Conservation (phyloP, 2,329 filamentous ascomycete genomes). For the Alternaria triticina region DNA sequence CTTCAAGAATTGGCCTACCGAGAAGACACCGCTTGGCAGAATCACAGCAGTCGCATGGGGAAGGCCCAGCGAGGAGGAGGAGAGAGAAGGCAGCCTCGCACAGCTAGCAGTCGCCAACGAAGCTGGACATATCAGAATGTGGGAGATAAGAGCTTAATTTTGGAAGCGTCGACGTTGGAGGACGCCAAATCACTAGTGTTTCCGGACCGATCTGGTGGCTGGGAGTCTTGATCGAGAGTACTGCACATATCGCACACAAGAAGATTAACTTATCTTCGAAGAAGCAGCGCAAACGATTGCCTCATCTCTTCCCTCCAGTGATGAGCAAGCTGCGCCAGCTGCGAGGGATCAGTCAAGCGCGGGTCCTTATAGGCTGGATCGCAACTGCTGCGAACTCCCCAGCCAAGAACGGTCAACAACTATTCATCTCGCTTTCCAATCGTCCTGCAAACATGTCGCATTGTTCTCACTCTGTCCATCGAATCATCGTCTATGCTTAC, state of each 20-base stretch:
- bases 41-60: slow-evolving; percentile 67
- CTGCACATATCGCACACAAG: background rate
- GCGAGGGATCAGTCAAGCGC: background rate
- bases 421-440: background rate
- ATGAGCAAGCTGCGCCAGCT: background rate
- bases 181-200: background rate
- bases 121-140: slow-evolving; percentile 83
- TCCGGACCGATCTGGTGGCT: background rate
- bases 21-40: slow-evolving; percentile 83
- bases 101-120: slow-evolving; percentile 88
- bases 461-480: background rate
- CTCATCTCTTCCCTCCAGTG: background rate
- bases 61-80: slow-evolving; percentile 55
- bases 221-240: background rate
- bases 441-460: background rate
- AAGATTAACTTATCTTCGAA: background rate
- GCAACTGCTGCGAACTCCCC: slow-evolving; percentile 6
- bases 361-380: background rate
- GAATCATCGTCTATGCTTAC: background rate
- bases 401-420: slow-evolving; percentile 1
- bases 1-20: slow-evolving; percentile 96
- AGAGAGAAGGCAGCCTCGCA: slow-evolving; percentile 64
- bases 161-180: background rate
- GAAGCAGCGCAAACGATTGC: background rate
- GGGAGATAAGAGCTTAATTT: slow-evolving; percentile 66